Evolutionary conservation across 768 basidiomycete genomes (phyloP), one percentile per base, ranked within the genome.

Genomic region (Mycena haematopus): DNA sequence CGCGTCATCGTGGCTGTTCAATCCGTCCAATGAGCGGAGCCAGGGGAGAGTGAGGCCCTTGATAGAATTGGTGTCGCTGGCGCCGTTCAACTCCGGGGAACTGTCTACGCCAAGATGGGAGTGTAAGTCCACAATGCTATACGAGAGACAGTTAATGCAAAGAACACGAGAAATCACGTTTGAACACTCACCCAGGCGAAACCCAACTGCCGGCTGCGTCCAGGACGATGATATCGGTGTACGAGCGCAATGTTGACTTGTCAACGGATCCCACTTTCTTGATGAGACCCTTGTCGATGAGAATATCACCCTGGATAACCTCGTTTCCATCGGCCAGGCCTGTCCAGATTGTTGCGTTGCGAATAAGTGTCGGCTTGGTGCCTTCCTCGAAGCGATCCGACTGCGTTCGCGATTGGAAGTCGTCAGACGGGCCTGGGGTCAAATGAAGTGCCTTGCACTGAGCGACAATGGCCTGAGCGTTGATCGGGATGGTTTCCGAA

Each of bases 311-410:
- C n/a, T 75, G 74, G 11, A 89, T 65, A 9, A 88, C 70, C 65
- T 90, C 83, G 6, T 74, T 75, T 0, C 91, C 91, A 33, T 82
- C 76, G 11, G 79, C 66, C 9, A 76, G 73, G 0, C 91, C 93
- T 3, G 92, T 92, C 93, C 93, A 95, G 29, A 94, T 82, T 6
- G 83, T 86, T 11, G 87, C 91, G 70, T 94, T 92, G 60, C 76
- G 80, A 33, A 95, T 79, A 27, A 87, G 75, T 1, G 81, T 78
- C 1, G 86, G 71, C 4, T 69, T 69, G 1, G 91, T 89, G 0
- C 85, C 89, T 0, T 71, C 71, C 8, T 78, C 84, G 62, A 78
- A 84, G 29, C 88, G 78, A 68, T 90, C 88, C 17, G 86, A 88
- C 33, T 73, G 66, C 13, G 31, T 52, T 25, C 65, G 57, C 44